phyloP scores from a whole-genome alignment of 2,329 filamentous ascomycete genomes.

The Cytospora mali region DNA sequence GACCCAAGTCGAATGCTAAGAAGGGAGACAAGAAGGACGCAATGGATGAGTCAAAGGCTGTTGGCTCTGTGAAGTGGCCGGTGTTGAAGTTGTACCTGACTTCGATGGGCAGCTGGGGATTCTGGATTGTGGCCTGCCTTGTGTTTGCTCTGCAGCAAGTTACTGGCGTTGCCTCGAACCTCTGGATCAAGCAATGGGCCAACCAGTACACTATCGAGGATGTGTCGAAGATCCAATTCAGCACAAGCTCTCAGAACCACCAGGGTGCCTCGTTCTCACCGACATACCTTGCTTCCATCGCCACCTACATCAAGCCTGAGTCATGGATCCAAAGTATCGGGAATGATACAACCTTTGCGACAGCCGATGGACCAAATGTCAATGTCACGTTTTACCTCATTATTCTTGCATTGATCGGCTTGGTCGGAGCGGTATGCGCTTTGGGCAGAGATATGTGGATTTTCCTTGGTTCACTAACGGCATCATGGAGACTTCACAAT shows the following conservation, averaged over 20 bases:
- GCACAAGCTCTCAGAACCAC: conserved; percentile 41
- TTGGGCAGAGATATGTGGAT: conserved; percentile 83
- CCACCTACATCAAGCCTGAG: conserved; percentile 40
- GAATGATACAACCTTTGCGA: conserved; percentile 43
- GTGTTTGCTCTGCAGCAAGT: conserved; percentile 85
- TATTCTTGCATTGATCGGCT: conserved; percentile 79
- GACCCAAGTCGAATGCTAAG: conserved; percentile 49
- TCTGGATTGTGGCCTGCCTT: conserved; percentile 76
- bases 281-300: conserved; percentile 45
- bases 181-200: conserved; percentile 96
- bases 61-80: conserved; percentile 83
- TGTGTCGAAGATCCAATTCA: conserved; percentile 40
- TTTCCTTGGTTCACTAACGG: conserved; percentile 88
- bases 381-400: conserved; percentile 82
- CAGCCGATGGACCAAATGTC: conserved; percentile 56
- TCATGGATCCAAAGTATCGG: conserved; percentile 42
- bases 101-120: conserved; percentile 96
- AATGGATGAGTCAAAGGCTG: conserved; percentile 77
- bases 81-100: conserved; percentile 84
- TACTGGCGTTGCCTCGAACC: conserved; percentile 81
- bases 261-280: conserved; percentile 40
- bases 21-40: conserved; percentile 53
- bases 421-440: conserved; percentile 78
- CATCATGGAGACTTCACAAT: conserved; percentile 82
- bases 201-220: conserved; percentile 74